A percentile compares a stretch with the other conserved stretches of the same genome.
Conservation (phyloP, 352 stramenopile genomes). For the Bremia lactucae region DNA sequence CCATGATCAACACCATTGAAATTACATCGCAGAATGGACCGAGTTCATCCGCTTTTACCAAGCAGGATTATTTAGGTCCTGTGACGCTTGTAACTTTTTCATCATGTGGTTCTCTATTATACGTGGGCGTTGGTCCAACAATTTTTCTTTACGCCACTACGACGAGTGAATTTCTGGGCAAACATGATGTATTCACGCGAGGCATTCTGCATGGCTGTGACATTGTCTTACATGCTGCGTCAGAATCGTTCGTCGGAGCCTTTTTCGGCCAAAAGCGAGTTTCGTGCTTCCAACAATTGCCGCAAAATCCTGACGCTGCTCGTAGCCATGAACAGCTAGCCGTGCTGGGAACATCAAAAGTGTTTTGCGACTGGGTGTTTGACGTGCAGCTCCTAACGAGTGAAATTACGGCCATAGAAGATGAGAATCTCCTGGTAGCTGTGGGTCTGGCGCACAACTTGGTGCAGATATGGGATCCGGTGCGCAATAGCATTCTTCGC, state of each 20-base stretch:
- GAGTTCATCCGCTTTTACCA: no score
- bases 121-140: slow-evolving; percentile 52
- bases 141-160: slow-evolving; percentile 55
- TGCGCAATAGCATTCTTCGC: slow-evolving; percentile 30
- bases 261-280: slow-evolving; percentile 81
- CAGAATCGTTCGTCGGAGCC: slow-evolving; percentile 21
- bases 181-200: slow-evolving; percentile 37
- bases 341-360: slow-evolving; percentile 37
- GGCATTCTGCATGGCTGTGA: slow-evolving; percentile 74
- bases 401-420: slow-evolving; percentile 9
- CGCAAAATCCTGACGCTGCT: slow-evolving; percentile 22
- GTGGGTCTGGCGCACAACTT: slow-evolving; percentile 81
- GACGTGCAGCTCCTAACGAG: slow-evolving; percentile 54
- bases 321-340: slow-evolving; percentile 12
- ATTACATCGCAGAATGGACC: no score
- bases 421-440: slow-evolving; percentile 27
- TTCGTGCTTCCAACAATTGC: slow-evolving; percentile 38
- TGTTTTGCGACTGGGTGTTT: slow-evolving; percentile 80
- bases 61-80: slow-evolving; percentile 71
- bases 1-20: no score
- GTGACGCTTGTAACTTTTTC: slow-evolving; percentile 79
- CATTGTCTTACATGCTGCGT: slow-evolving; percentile 3
- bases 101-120: slow-evolving; percentile 50
- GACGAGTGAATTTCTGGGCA: slow-evolving; percentile 33
- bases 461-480: slow-evolving; percentile 63